phyloP scores from a whole-genome alignment of 305 asterid species.

The Solanum hybrid region DNA sequence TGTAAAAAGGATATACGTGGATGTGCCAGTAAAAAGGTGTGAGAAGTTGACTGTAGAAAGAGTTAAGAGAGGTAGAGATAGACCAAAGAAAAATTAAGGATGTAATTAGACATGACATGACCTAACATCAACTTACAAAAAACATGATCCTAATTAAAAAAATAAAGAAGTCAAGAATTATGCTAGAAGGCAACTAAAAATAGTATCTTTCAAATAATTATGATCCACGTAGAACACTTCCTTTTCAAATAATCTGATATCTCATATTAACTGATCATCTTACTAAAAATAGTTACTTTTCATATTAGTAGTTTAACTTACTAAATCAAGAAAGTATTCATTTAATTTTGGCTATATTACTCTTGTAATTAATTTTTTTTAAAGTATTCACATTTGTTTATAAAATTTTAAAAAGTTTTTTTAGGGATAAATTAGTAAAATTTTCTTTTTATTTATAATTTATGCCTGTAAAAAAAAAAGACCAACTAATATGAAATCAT shows the following conservation, averaged over 20 bases:
- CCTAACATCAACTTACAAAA: neutral
- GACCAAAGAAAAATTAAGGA: neutral
- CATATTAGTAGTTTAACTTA: neutral
- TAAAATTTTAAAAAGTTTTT: too few species aligned
- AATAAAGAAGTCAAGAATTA: neutral
- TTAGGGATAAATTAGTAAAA: too few species aligned
- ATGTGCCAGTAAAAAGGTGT: fast-evolving
- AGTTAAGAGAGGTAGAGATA: neutral
- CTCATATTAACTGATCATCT: neutral
- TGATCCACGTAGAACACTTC: neutral
- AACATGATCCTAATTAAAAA: neutral
- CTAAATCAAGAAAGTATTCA: too few species aligned
- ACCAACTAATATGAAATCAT: neutral
- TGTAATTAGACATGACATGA: neutral
- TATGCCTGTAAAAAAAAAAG: too few species aligned
- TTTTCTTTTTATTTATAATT: neutral
- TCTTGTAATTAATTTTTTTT: neutral
- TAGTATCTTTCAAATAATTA: too few species aligned
- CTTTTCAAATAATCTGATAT: neutral
- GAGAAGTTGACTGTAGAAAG: neutral
- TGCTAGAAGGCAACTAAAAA: neutral
- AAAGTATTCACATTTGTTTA: too few species aligned
- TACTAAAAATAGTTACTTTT: too few species aligned
- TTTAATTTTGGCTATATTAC: neutral
- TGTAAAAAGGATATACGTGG: fast-evolving